Conservation (phyloP, 495 filamentous ascomycete genomes). For the Bombardia bombarda region DNA sequence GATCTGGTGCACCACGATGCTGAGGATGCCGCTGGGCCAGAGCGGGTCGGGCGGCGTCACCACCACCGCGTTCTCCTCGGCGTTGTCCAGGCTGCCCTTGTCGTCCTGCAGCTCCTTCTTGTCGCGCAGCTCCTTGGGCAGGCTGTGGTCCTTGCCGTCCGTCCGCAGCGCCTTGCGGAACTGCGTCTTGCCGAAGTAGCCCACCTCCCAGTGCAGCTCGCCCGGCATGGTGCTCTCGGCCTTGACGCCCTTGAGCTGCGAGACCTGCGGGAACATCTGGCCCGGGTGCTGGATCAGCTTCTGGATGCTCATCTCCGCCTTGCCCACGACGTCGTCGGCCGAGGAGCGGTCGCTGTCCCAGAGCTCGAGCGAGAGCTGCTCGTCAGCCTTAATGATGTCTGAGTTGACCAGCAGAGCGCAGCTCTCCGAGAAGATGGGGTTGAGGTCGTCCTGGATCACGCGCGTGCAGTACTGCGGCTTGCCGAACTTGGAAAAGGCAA, state of each 20-base stretch:
- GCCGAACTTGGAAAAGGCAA: conserved; percentile 70
- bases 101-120: conserved; percentile 79
- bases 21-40: conserved; percentile 83
- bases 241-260: conserved; percentile 70
- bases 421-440: conserved; percentile 87
- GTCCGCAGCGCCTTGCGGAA: conserved; percentile 75
- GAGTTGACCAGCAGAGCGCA: conserved; percentile 80
- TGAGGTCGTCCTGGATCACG: conserved; percentile 89
- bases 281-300: conserved; percentile 91
- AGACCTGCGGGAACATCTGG: conserved; percentile 87
- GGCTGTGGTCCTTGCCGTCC: conserved; percentile 70
- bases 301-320: conserved; percentile 85
- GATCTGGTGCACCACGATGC: conserved; percentile 84
- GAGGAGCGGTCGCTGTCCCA: conserved; percentile 89
- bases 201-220: conserved; percentile 90
- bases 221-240: conserved; percentile 85
- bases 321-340: conserved; percentile 90
- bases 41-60: conserved; percentile 90
- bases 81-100: conserved; percentile 67
- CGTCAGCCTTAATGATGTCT: conserved; percentile 84
- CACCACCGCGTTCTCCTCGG: conserved; percentile 72
- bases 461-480: conserved; percentile 98
- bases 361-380: conserved; percentile 86
- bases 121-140: conserved; percentile 65
- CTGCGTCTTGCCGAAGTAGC: conserved; percentile 83